A percentile compares a stretch with the other conserved stretches of the same genome.
These are phyloP conservation scores for Perilla frutescens DNA, from an alignment of 257 asterid genomes.

Conservation along the genomic window DNA sequence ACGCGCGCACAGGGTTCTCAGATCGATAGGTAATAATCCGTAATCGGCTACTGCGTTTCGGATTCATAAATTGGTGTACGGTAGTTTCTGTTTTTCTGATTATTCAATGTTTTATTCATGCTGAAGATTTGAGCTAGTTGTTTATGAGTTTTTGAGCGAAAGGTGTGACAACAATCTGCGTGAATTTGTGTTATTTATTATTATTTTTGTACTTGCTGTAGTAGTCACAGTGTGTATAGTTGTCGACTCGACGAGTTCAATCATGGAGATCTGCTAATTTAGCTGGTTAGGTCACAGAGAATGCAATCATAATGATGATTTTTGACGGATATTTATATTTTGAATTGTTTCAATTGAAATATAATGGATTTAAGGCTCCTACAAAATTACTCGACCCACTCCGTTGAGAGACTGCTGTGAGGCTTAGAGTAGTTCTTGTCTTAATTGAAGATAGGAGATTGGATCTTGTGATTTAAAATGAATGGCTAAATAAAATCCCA, in stretches of 20 bases:
- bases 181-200: background rate
- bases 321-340: background rate
- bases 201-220: background rate
- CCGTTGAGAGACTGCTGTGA: background rate
- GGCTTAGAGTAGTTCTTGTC: background rate
- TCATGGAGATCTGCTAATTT: constrained; percentile 20
- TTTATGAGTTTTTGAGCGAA: background rate
- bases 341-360: background rate
- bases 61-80: constrained; percentile 18
- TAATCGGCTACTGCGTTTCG: background rate
- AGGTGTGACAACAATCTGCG: background rate
- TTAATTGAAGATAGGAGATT: constrained; percentile 12
- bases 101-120: background rate
- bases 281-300: background rate
- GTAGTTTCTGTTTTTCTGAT: constrained; percentile 1
- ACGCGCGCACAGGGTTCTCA: background rate
- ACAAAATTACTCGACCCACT: background rate
- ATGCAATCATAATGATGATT: background rate
- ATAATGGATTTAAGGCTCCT: constrained; percentile 11
- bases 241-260: background rate
- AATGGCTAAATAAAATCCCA: background rate
- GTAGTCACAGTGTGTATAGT: background rate
- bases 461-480: background rate
- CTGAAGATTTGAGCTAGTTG: constrained; percentile 20
- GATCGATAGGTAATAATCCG: constrained; percentile 37